phyloP scores from a whole-genome alignment of 371 early-diverging fungal genomes.

The Syncephalis plumigaleata region DNA sequence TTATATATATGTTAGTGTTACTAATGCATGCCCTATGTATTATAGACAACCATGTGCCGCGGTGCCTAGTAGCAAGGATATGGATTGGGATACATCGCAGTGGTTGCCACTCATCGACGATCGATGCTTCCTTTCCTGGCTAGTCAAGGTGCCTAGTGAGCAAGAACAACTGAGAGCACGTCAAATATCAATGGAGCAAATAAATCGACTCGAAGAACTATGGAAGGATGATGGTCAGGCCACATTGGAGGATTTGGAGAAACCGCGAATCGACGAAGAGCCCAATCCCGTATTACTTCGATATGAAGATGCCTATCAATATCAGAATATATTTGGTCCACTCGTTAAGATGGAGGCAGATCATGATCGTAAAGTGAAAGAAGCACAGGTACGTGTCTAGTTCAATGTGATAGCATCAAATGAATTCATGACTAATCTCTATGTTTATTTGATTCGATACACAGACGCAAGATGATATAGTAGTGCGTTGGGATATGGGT shows the following conservation, averaged over 20 bases:
- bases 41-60: conserved; percentile 81
- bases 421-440: too few relatives aligned
- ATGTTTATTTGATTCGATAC: too few relatives aligned
- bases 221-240: conserved; percentile 75
- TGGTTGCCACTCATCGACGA: conserved; percentile 96
- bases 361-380: conserved; percentile 87
- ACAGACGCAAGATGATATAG: conserved; percentile 87
- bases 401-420: too few relatives aligned
- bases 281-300: conserved; percentile 65
- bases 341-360: conserved; percentile 94
- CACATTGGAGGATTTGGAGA: conserved; percentile 69
- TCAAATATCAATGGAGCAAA: conserved; percentile 67
- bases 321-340: conserved; percentile 90
- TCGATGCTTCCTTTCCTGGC: conserved; percentile 83
- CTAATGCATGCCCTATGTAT: not conserved
- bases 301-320: conserved; percentile 94
- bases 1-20: not conserved
- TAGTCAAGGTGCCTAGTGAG: conserved; percentile 81
- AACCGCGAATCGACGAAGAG: conserved; percentile 71
- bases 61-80: conserved; percentile 73
- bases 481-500: conserved; percentile 94
- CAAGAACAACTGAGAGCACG: conserved; percentile 74
- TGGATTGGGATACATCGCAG: conserved; percentile 90
- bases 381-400: conserved; percentile 60
- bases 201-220: conserved; percentile 73